phyloP scores from a whole-genome alignment of 2,329 filamentous ascomycete species.

The Dactylellina parvicollis region DNA sequence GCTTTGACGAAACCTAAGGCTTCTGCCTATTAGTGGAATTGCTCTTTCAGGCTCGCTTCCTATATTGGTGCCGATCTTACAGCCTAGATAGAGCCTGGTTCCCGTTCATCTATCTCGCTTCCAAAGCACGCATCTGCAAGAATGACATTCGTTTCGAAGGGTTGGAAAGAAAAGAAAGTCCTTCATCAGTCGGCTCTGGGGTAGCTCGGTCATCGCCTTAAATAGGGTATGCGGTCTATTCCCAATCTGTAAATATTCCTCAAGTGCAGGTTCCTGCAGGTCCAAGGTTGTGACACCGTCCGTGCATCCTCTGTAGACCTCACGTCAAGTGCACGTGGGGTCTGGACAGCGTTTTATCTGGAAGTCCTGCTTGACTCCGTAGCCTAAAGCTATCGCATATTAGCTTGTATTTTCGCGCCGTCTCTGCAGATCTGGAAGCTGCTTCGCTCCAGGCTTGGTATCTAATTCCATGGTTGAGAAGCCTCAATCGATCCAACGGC shows the following conservation, averaged over 20 bases:
- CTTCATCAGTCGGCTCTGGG: no score
- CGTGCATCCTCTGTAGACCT: constrained; percentile 5
- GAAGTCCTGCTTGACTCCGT: background rate
- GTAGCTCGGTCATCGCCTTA: background rate
- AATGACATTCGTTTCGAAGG: no score
- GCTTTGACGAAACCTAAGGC: no score
- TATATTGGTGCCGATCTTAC: no score
- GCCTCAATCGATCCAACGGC: constrained; percentile 12
- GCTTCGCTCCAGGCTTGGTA: background rate
- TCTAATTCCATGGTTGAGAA: background rate
- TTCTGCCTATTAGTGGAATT: no score
- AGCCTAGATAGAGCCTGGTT: no score
- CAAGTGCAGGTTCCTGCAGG: background rate
- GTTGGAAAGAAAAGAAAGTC: no score
- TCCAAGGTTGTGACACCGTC: background rate
- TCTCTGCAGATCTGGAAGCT: constrained; percentile 2
- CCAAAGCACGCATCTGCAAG: no score
- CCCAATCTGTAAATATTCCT: background rate
- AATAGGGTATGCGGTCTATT: background rate
- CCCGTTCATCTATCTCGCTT: no score
- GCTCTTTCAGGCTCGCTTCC: no score
- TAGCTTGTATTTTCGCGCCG: background rate
- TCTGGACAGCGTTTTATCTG: background rate
- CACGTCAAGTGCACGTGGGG: constrained; percentile 24
- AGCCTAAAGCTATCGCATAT: background rate